Evolutionary conservation across 2,329 filamentous ascomycete species (phyloP), one percentile per base, ranked within the genome.

Genomic region (Apiospora phragmitis): DNA sequence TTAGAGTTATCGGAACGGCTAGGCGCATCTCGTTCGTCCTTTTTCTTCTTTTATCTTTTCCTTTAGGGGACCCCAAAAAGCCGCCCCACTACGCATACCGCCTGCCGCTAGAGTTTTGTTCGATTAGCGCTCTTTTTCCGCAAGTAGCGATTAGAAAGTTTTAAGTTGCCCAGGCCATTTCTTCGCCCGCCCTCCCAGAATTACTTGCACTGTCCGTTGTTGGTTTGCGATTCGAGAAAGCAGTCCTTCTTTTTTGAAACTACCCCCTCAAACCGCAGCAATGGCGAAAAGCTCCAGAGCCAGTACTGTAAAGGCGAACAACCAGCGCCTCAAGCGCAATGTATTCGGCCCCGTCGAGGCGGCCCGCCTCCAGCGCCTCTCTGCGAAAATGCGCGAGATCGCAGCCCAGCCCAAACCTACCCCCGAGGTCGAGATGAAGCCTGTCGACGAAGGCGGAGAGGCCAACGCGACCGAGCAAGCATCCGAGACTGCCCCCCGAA

Each of bases 201-300:
- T n/a, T 62, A 35, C 55, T n/a, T n/a, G 29, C 51, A n/a, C 29
- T 59, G 51, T n/a, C 29, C 29, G 29, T n/a, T 59, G 51, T n/a
- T 59, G 35, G 51, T 59, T 35, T 35, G 51, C 55, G 8, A n/a
- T 38, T 29, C 29, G 32, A 62, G 29, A 38, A 62, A 62, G 55
- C 32, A 21, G n/a, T 24, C 11, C 32, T 2, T 55, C 16, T 59
- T 3, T 16, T 35, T n/a, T 6, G 14, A n/a, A 47, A 47, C 7
- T 8, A 47, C 38, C 29, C 32, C n/a, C 14, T 65, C 70, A 59
- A 35, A 35, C 18, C 51, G 51, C 51, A 59, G 76, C 73, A 76
- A 98, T 98, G 95, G 95, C 95, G 32, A 98, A 97, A 81, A 93
- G 93, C 80, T 86, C 93, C 72, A 89, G 95, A 80, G 89, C 95